Evolutionary conservation across 2,329 filamentous ascomycete genomes (phyloP).

Genomic region (Xylariaceae sp.): DNA sequence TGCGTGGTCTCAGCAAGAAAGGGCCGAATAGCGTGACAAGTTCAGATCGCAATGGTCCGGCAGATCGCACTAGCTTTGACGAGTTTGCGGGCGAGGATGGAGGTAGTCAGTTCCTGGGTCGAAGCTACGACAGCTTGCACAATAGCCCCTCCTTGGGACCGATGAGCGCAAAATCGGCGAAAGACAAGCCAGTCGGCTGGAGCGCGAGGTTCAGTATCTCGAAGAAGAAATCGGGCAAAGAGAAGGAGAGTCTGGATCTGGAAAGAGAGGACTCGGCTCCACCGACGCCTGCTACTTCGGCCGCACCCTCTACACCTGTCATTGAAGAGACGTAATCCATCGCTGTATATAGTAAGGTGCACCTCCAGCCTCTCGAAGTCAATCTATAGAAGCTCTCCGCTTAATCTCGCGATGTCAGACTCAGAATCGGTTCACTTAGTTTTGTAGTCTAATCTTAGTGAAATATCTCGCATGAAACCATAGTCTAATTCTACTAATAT

Average conservation of each 20-base stretch:
- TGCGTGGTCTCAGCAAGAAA: constrained; percentile 49
- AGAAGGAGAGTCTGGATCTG: constrained; percentile 52
- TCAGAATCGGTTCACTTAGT: no score
- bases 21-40: constrained; percentile 52
- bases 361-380: no score
- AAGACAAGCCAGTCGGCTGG: constrained; percentile 46
- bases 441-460: no score
- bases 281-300: constrained; percentile 7
- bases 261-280: constrained; percentile 35
- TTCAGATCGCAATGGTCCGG: constrained; percentile 52
- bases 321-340: constrained; percentile 15
- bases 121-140: constrained; percentile 51
- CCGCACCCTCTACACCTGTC: constrained; percentile 17
- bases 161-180: constrained; percentile 34
- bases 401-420: no score
- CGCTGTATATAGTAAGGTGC: no score
- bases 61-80: constrained; percentile 55
- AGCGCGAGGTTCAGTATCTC: constrained; percentile 51
- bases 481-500: no score
- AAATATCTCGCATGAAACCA: no score
- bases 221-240: constrained; percentile 54
- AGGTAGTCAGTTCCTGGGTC: constrained; percentile 32
- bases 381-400: no score
- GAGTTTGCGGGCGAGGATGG: constrained; percentile 46
- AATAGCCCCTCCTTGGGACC: constrained; percentile 51